A percentile compares a stretch with the other conserved stretches of the same genome.
These are phyloP conservation scores for Apiospora koreana DNA, from an alignment of 2,329 filamentous ascomycete species.

Conservation along the genomic window DNA sequence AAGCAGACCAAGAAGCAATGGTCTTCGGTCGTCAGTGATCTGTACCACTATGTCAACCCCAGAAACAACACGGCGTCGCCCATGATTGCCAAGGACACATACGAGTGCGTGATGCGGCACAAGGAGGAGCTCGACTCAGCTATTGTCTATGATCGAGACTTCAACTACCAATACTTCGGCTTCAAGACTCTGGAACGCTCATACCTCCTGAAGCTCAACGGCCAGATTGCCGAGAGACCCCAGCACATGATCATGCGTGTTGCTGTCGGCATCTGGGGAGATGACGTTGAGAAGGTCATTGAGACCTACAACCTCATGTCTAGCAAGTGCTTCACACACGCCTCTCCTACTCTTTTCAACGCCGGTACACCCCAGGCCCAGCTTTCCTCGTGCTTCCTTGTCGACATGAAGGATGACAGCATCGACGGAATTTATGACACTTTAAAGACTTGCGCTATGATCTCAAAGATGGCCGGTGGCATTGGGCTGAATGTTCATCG, in stretches of 20 bases:
- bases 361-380: slow-evolving; percentile 94
- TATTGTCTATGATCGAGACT: slow-evolving; percentile 98
- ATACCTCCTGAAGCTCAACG: slow-evolving; percentile 92
- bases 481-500: slow-evolving; percentile 96
- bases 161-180: slow-evolving; percentile 99
- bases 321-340: slow-evolving; percentile 97
- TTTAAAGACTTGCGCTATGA: slow-evolving; percentile 98
- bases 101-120: slow-evolving; percentile 93
- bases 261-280: slow-evolving; percentile 92
- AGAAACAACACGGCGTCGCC: slow-evolving; percentile 82
- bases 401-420: slow-evolving; percentile 99
- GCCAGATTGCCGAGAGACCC: slow-evolving; percentile 94
- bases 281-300: slow-evolving; percentile 89
- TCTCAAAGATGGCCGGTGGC: slow-evolving; percentile 98
- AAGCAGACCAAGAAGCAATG: slow-evolving; percentile 99
- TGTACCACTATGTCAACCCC: slow-evolving; percentile 95
- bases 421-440: slow-evolving; percentile 99
- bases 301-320: slow-evolving; percentile 99
- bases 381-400: slow-evolving; percentile 96
- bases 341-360: slow-evolving; percentile 97
- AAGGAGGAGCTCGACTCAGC: slow-evolving; percentile 97
- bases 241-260: slow-evolving; percentile 99
- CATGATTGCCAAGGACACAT: slow-evolving; percentile 92
- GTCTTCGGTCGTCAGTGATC: slow-evolving; percentile 89
- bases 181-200: slow-evolving; percentile 99